Evolutionary conservation across 768 basidiomycete genomes (phyloP), one percentile per base, ranked within the genome.

Genomic region (Tubosaeta sp.): DNA sequence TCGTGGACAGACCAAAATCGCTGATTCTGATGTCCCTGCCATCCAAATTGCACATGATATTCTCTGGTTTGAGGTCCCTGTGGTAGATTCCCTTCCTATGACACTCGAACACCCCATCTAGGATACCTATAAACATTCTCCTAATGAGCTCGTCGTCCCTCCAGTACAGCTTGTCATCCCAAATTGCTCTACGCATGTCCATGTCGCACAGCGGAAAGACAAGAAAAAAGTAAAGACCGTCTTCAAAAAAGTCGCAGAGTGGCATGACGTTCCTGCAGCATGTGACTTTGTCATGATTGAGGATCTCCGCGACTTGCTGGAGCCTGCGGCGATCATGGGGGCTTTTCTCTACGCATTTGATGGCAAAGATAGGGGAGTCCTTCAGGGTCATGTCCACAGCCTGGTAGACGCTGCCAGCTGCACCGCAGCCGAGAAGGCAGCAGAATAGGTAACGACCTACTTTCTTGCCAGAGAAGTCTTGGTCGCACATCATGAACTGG

Each of bases 51-150:
- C 82, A 84, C 46, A 93, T 74, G 38, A 91, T 75, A 66, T 86
- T 91, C 64, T 92, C 92, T 1, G 91, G 91, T 66, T 94, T 93
- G 63, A 94, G 78, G 62, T 93, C 91, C 22, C 91, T 85, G 69
- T 94, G 92, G 65, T 76, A 91, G 53, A 95, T 79, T 12, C 82
- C 80, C 27, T 75, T 72, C 32, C 72, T 67, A 62, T 94, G 91
- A 62, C 87, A 90, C 59, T 85, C 77, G 46, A 83, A 74, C 46
- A 94, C 81, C 1, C 87, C 86, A 58, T 91, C 87, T 57, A 93
- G 67, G 50, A 95, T 76, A 60, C 93, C 86, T 38, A 88, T 54
- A 67, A 91, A 93, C 31, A 80, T 76, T 38, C 66, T 64, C 63
- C 80, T 85, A 70, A 91, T 82, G 58, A 86, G 77, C 2, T 64